These are phyloP conservation scores for Fusarium multiceps DNA, from an alignment of 2,329 filamentous ascomycete species.

Conservation along the genomic window DNA sequence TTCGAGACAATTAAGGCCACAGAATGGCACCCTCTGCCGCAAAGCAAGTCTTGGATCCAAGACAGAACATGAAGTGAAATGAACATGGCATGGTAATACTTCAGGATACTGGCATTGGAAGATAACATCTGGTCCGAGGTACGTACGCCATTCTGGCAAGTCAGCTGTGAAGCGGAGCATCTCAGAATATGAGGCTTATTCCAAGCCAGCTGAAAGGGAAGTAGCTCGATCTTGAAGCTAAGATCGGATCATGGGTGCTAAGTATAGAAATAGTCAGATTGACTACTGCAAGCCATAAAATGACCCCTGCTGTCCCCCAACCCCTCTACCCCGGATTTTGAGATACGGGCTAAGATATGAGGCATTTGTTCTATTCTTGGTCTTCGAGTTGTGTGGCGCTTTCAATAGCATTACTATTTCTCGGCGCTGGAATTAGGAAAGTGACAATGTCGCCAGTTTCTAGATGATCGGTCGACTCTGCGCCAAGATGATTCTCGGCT, in stretches of 20 bases:
- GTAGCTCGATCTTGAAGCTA: not conserved
- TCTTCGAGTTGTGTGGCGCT: no score
- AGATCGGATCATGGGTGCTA: not conserved
- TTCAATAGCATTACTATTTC: no score
- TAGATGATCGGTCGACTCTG: no score
- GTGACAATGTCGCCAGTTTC: no score
- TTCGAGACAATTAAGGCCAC: not conserved
- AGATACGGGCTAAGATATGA: not conserved
- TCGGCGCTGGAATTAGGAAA: no score
- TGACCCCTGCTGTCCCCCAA: not conserved
- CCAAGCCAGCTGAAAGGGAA: not conserved
- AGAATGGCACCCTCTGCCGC: no score
- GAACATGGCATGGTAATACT: no score
- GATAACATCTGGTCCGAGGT: no score
- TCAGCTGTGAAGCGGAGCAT: not conserved
- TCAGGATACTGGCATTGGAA: no score
- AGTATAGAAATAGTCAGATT: not conserved
- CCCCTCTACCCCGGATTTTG: not conserved
- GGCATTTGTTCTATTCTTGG: not conserved
- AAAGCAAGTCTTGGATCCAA: not conserved
- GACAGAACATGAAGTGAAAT: no score
- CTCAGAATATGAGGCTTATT: fast-evolving
- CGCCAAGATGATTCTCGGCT: no score
- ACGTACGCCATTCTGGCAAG: no score
- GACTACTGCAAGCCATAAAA: not conserved